Evolutionary conservation across 179 eudicot species (phyloP).

Genomic region (Drosera spatulata): DNA sequence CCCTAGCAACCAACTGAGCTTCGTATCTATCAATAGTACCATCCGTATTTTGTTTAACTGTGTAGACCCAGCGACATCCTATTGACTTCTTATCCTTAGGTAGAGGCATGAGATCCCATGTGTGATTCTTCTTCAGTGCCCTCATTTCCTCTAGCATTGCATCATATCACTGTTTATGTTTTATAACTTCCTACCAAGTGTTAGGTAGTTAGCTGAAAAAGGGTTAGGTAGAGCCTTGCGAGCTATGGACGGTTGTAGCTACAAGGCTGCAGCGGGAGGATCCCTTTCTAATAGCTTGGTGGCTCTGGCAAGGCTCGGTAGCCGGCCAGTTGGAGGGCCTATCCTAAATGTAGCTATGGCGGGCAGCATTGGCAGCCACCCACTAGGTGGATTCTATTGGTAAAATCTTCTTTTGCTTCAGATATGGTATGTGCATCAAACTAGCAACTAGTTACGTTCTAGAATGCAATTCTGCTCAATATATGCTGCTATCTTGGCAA

Average conservation of each 20-base stretch:
- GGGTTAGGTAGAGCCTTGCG: too few species aligned
- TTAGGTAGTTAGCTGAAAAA: too few species aligned
- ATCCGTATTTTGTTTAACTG: neutral
- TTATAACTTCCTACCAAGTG: neutral
- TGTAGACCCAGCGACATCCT: neutral
- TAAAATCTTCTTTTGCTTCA: conserved; percentile 4
- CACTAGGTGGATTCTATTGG: conserved; percentile 95
- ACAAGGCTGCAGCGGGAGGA: conserved; percentile 99
- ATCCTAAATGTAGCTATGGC: conserved; percentile 79
- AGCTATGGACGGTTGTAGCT: conserved; percentile 99
- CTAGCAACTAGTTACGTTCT: too few species aligned
- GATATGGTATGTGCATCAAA: too few species aligned
- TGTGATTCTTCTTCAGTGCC: neutral
- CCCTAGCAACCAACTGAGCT: neutral
- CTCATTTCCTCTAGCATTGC: too few species aligned
- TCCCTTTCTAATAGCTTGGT: conserved; percentile 92
- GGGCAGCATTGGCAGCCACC: conserved; percentile 92
- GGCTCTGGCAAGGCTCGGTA: conserved; percentile 96
- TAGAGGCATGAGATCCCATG: neutral
- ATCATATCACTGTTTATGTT: neutral
- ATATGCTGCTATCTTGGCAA: too few species aligned
- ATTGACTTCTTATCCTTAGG: neutral
- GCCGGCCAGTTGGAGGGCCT: conserved; percentile 51
- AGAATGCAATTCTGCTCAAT: too few species aligned
- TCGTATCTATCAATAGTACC: conserved; percentile 1